Conservation (phyloP, 164 flowering plant genomes). For the Warburgia ugandensis region DNA sequence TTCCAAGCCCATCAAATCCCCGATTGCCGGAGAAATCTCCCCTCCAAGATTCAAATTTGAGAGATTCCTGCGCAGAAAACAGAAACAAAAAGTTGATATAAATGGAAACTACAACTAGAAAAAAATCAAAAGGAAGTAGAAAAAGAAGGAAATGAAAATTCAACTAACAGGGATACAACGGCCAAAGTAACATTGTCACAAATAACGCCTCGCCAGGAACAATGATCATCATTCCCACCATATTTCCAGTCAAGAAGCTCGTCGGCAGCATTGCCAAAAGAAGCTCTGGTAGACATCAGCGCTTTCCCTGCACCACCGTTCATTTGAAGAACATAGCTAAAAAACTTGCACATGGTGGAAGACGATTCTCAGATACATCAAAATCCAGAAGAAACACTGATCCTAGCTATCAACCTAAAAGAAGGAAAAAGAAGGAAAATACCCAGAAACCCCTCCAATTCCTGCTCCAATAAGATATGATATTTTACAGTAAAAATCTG, state of each 20-base stretch:
- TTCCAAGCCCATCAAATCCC: conserved; percentile 57
- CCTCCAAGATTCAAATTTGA: conserved; percentile 81
- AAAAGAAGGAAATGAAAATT: neutral
- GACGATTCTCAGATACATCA: too few species aligned
- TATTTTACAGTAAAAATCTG: too few species aligned
- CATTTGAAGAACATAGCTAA: too few species aligned
- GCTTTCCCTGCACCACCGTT: conserved; percentile 47
- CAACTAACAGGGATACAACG: conserved; percentile 66
- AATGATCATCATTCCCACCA: conserved; percentile 43
- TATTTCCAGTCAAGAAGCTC: conserved; percentile 80
- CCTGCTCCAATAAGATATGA: too few species aligned
- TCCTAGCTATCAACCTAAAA: neutral
- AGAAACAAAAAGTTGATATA: neutral
- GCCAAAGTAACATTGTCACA: conserved; percentile 58
- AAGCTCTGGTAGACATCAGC: conserved; percentile 58
- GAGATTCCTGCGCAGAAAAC: conserved; percentile 43
- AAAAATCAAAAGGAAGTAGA: neutral
- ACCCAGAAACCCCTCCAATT: neutral
- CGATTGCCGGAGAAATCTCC: conserved; percentile 77
- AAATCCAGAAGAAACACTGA: neutral
- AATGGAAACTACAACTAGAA: neutral
- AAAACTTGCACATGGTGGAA: too few species aligned
- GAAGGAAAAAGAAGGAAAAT: neutral
- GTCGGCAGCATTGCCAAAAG: conserved; percentile 66
- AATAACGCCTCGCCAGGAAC: conserved; percentile 84